Percentiles rank a stretch among this genome's conserved stretches.
Conservation (phyloP, 805 yeast species). For the Cyberlindnera petersonii region DNA sequence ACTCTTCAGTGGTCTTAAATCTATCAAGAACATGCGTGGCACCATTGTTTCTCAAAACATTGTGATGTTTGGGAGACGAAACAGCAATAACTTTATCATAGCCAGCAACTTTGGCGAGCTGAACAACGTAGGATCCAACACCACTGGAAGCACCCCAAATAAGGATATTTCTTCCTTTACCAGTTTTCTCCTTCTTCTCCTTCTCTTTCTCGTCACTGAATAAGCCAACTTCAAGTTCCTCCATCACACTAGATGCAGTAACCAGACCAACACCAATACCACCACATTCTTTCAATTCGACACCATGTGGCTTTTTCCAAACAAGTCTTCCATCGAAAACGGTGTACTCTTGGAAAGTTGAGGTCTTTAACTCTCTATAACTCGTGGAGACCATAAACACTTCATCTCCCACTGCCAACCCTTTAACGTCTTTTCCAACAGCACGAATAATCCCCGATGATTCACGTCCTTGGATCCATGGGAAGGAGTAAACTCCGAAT, state of each 20-base stretch:
- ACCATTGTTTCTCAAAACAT: constrained; percentile 36
- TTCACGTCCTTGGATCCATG: constrained; percentile 50
- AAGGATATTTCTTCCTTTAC: constrained; percentile 21
- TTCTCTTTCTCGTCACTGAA: constrained; percentile 16
- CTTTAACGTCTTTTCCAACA: constrained; percentile 32
- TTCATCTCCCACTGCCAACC: constrained; percentile 32
- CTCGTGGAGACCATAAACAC: constrained; percentile 45
- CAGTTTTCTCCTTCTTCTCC: constrained; percentile 1
- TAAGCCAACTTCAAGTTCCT: constrained; percentile 24
- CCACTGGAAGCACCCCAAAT: constrained; percentile 51
- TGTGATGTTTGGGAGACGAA: constrained; percentile 39
- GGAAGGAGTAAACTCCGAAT: constrained; percentile 44
- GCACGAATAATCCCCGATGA: constrained; percentile 38
- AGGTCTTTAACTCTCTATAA: constrained; percentile 43
- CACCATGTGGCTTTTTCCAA: constrained; percentile 38
- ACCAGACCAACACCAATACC: constrained; percentile 46
- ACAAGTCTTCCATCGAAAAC: constrained; percentile 41
- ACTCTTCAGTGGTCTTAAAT: constrained; percentile 25
- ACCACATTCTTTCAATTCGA: constrained; percentile 38
- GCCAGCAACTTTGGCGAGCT: constrained; percentile 38
- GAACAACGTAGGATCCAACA: constrained; percentile 42
- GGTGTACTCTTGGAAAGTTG: constrained; percentile 45
- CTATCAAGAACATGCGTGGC: constrained; percentile 41
- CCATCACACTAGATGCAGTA: constrained; percentile 37
- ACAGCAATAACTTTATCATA: constrained; percentile 39